These are phyloP conservation scores for Penicillium sp. DNA, from an alignment of 2,329 filamentous ascomycete genomes.

Conservation along the genomic window DNA sequence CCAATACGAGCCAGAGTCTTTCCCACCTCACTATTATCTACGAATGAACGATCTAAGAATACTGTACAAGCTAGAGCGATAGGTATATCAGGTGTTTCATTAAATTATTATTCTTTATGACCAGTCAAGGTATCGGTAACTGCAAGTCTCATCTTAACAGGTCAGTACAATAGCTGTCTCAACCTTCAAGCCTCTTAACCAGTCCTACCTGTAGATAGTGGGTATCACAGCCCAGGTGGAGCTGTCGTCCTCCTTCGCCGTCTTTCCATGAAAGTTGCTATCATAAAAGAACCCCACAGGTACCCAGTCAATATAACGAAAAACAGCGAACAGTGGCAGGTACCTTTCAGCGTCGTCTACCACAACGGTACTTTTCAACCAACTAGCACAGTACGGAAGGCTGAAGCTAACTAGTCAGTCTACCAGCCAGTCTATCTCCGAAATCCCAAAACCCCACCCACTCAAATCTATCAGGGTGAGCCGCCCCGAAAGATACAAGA, in stretches of 20 bases:
- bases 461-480: conserved; percentile 11
- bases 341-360: too few species aligned
- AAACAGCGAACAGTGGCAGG: neutral
- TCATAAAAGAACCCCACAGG: neutral
- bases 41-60: too few species aligned
- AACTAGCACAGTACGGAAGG: neutral
- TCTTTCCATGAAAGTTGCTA: neutral
- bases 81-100: too few species aligned
- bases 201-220: neutral
- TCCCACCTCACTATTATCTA: too few species aligned
- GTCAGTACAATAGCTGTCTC: neutral
- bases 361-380: neutral
- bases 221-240: neutral
- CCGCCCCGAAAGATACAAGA: conserved; percentile 11
- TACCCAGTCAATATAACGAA: neutral
- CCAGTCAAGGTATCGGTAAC: neutral
- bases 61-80: too few species aligned
- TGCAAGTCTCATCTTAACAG: neutral
- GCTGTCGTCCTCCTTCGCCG: neutral
- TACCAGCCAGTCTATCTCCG: too few species aligned
- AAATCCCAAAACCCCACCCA: neutral
- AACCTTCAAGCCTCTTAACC: neutral
- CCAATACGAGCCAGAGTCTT: too few species aligned
- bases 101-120: too few species aligned
- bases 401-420: too few species aligned